Percentiles rank a stretch among this genome's conserved stretches.
Conservation (phyloP, 2,329 filamentous ascomycete species). For the Thelonectria discophora region DNA sequence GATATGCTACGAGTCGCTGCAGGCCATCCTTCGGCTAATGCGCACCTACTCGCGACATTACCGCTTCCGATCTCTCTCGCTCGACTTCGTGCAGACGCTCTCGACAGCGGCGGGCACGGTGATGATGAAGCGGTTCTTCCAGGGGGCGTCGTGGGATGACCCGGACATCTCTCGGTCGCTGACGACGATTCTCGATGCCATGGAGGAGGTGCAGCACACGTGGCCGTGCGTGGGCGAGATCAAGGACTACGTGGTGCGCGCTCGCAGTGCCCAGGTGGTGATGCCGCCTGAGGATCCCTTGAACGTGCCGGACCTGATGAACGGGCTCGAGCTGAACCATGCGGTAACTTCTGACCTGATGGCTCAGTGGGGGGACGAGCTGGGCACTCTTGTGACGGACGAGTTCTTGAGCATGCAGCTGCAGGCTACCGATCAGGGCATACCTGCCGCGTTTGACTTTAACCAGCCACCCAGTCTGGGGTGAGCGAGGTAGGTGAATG, state of each 20-base stretch:
- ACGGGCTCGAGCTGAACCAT: slow-evolving; percentile 42
- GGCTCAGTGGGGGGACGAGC: slow-evolving; percentile 43
- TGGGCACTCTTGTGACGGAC: slow-evolving; percentile 48
- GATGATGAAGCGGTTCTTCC: slow-evolving; percentile 56
- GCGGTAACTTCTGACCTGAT: slow-evolving; percentile 39
- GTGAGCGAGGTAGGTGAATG: not conserved
- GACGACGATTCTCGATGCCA: slow-evolving; percentile 57
- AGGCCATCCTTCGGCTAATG: slow-evolving; percentile 56
- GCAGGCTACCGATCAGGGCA: slow-evolving; percentile 38
- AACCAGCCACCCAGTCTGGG: slow-evolving; percentile 34
- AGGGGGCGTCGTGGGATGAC: slow-evolving; percentile 52
- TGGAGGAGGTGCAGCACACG: slow-evolving; percentile 61
- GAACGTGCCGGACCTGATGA: slow-evolving; percentile 46
- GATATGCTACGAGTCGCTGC: slow-evolving; percentile 59
- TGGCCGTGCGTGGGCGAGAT: slow-evolving; percentile 58
- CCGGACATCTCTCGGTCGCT: slow-evolving; percentile 59
- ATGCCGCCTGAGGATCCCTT: slow-evolving; percentile 46
- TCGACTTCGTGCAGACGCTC: slow-evolving; percentile 60
- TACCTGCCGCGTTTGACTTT: slow-evolving; percentile 45
- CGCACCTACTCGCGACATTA: slow-evolving; percentile 56
- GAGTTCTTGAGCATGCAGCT: slow-evolving; percentile 48
- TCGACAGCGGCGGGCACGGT: slow-evolving; percentile 57
- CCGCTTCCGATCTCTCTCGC: slow-evolving; percentile 53
- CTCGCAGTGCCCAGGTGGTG: slow-evolving; percentile 44
- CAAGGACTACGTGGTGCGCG: slow-evolving; percentile 45